Base-by-base conservation (phyloP, 2,329 filamentous ascomycete species). In the Verticillium klebahnii region DNA sequence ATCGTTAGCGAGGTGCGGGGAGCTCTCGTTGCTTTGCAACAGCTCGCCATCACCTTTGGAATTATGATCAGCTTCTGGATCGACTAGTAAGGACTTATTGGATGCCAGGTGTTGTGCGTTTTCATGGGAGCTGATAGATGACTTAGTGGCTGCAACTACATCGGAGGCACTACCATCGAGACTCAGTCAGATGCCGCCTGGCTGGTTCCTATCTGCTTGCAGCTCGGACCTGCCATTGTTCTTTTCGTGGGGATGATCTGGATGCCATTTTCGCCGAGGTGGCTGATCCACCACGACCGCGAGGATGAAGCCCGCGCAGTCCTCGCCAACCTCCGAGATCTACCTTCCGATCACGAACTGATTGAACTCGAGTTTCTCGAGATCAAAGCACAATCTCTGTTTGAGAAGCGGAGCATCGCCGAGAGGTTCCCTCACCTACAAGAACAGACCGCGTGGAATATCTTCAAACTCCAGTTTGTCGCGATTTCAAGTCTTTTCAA, bases 281-380 rank as follows among this genome's bases (percentile, higher is more conserved):
- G 89, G 89, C 82, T 94, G 1, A 77, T 90, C 9, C 86, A 92
- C 71, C 87, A 90, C 68, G 79, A 78, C 61, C 86, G 89, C 39
- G 89, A 93, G 68, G 81, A 81, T 0, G 90, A 93, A 71, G 89
- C 88, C 0, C 83, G 85, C 17, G 71, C 72, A 11, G 85, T 87
- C 1, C 80, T 94, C 1, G 85, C 89, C 0, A 79, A 72, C 58
- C 84, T 94, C 2, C 86, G 91, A 29, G 81, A 80, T 6, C 81
- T 91, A 0, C 72, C 84, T 0, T 70, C 77, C 17, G 83, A 89
- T 65, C 83, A 92, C 69, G 86, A 91, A 61, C 81, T 91, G 0
- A 84, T 93, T 40, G 83, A 89, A 65, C 80, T 92, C 1, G 91
- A 94, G 69, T 92, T 89, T 70, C 82, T 92, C n/a, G 91, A 94